phyloP scores from a whole-genome alignment of 371 early-diverging fungal species.

The Dichotomocladium elegans region DNA sequence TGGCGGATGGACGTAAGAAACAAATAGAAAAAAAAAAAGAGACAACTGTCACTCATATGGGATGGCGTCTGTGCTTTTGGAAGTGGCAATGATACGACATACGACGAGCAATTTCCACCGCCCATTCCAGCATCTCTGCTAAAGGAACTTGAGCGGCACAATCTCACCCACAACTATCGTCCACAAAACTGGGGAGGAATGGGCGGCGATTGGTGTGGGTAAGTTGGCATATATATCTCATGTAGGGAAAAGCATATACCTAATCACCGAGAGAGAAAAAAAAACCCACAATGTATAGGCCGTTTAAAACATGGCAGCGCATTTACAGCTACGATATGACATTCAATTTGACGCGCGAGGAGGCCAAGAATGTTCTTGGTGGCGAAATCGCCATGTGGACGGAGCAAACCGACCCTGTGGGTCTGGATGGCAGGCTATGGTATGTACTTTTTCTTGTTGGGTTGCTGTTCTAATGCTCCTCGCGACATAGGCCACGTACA shows the following conservation, averaged over 20 bases:
- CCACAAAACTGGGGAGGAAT: slow-evolving; percentile 36
- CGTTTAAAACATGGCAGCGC: slow-evolving; percentile 80
- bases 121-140: slow-evolving; percentile 15
- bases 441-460: slow-evolving; percentile 1
- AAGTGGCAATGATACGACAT: slow-evolving; percentile 34
- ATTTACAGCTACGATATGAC: slow-evolving; percentile 72
- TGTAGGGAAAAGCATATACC: too few relatives aligned
- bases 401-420: slow-evolving; percentile 65
- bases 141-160: slow-evolving; percentile 18
- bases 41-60: too few relatives aligned
- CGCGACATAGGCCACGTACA: slow-evolving; percentile 27
- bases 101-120: slow-evolving; percentile 38
- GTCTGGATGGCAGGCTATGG: slow-evolving; percentile 68
- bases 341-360: slow-evolving; percentile 53
- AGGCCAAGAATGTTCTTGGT: slow-evolving; percentile 40
- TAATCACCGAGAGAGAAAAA: too few relatives aligned
- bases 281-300: slow-evolving; percentile 37
- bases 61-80: background rate
- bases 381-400: slow-evolving; percentile 67
- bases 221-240: background rate
- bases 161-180: slow-evolving; percentile 20
- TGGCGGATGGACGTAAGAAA: slow-evolving; percentile 52
- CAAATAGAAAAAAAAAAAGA: background rate
- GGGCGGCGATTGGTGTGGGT: slow-evolving; percentile 49
- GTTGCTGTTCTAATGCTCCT: background rate